Evolutionary conservation across 495 filamentous ascomycete species (phyloP).

Genomic region (Hypoxylon subgilvum): DNA sequence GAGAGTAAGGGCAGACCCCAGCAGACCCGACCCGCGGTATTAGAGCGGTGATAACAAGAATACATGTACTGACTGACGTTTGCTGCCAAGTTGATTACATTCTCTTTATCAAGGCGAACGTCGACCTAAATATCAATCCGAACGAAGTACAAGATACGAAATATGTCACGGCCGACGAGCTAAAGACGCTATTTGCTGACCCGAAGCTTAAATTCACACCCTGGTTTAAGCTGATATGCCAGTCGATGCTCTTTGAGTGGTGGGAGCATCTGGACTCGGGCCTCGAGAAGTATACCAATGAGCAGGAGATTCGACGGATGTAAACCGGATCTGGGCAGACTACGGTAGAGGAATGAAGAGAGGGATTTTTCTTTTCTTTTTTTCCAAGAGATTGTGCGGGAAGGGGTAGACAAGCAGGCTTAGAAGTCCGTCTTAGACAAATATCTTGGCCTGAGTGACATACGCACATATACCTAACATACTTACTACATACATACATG

Average conservation of each 20-base stretch:
- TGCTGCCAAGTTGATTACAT: conserved; percentile 87
- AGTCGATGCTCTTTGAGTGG: conserved; percentile 98
- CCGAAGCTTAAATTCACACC: conserved; percentile 85
- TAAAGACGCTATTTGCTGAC: conserved; percentile 86
- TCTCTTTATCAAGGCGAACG: conserved; percentile 93
- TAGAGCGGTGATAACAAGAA: conserved; percentile 1
- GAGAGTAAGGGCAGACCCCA: conserved; percentile 72
- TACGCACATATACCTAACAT: no score
- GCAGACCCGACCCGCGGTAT: neutral
- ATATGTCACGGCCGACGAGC: conserved; percentile 81
- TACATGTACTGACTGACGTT: conserved; percentile 12
- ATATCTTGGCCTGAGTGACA: neutral
- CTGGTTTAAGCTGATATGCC: conserved; percentile 99
- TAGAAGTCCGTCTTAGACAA: neutral
- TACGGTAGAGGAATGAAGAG: neutral
- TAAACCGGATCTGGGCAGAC: conserved; percentile 35
- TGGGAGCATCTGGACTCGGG: conserved; percentile 85
- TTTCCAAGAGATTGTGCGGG: conserved; percentile 1
- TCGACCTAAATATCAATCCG: conserved; percentile 76
- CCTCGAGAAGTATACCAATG: conserved; percentile 83
- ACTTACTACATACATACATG: no score
- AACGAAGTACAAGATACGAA: conserved; percentile 87
- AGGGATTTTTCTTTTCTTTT: conserved; percentile 1
- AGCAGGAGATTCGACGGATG: conserved; percentile 90
- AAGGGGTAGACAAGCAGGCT: conserved; percentile 1